Evolutionary conservation across 352 stramenopile genomes (phyloP), one percentile per base, ranked within the genome.

Genomic region (Phytophthora boehmeriae): DNA sequence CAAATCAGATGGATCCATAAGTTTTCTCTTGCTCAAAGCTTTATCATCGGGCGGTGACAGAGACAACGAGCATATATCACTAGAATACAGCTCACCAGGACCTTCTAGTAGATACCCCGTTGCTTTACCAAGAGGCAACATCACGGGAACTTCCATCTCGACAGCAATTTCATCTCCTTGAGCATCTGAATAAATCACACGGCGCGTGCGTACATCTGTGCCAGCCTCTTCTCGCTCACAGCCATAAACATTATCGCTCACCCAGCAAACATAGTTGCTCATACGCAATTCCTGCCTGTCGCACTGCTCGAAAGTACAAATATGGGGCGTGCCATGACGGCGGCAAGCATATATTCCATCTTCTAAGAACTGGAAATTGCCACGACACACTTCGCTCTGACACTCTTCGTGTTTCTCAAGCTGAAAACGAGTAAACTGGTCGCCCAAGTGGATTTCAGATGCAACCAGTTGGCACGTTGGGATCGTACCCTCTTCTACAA

Each of bases 241-340:
- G 5, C 84, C 84, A 67, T 91, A 93, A n/a, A 86, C 23, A 14
- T 72, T 72, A 1, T 71, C 61, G 13, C 80, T 93, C 16, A 89
- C 73, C 81, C 80, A 91, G 51, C 84, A 93, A 48, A 91, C 64
- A 55, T 90, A 93, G 38, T 72, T 69, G 5, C 78, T 77, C 42
- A 73, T 50, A 10, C 58, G 65, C 8, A 93, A 50, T 36, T 88
- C 59, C 39, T 89, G 81, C 17, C 69, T 63, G 36, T 91, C 70
- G 32, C 84, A 93, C 48, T 88, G 80, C 45, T 93, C 80, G 44
- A 80, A 93, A 5, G 81, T 93, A 39, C 84, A 93, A 4, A 93
- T 76, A 27, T 93, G 84, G 5, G 84, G 74, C 23, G 76, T 86
- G 11, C 84, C 84, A 39, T 93, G 84, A 3, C 66, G 70, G 19